These are phyloP conservation scores for Logfia minima DNA, from an alignment of 129 eudicot species.

Conservation along the genomic window DNA sequence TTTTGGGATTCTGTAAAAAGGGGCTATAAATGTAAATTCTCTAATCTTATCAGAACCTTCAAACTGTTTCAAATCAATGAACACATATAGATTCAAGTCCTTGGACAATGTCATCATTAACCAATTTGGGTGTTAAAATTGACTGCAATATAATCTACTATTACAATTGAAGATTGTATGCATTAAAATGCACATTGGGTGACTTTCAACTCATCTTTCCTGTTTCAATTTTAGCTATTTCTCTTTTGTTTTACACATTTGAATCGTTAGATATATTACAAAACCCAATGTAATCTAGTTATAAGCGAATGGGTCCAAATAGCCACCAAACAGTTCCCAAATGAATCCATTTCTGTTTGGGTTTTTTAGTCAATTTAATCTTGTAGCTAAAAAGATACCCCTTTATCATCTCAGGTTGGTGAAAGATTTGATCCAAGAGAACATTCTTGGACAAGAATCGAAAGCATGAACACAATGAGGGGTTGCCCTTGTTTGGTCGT, in stretches of 20 bases:
- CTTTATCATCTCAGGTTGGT: constrained; percentile 47
- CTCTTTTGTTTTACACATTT: neutral
- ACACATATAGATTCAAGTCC: constrained; percentile 45
- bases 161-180: neutral
- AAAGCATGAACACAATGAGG: constrained; percentile 59
- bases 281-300: neutral
- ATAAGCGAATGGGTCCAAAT: neutral
- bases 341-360: neutral
- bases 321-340: neutral
- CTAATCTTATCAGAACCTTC: constrained; percentile 42
- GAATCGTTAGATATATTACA: neutral
- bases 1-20: constrained; percentile 63
- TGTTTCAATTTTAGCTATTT: neutral
- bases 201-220: no score
- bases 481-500: constrained; percentile 68
- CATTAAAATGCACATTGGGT: no score
- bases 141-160: neutral
- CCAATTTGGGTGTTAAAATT: constrained; percentile 27
- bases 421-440: constrained; percentile 96
- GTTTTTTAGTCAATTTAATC: neutral
- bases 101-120: constrained; percentile 35
- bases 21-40: constrained; percentile 51
- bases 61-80: constrained; percentile 46
- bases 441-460: constrained; percentile 69
- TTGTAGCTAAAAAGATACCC: neutral